These are phyloP conservation scores for Lipomyces mesembrius DNA, from an alignment of 805 yeast species.

Conservation along the genomic window DNA sequence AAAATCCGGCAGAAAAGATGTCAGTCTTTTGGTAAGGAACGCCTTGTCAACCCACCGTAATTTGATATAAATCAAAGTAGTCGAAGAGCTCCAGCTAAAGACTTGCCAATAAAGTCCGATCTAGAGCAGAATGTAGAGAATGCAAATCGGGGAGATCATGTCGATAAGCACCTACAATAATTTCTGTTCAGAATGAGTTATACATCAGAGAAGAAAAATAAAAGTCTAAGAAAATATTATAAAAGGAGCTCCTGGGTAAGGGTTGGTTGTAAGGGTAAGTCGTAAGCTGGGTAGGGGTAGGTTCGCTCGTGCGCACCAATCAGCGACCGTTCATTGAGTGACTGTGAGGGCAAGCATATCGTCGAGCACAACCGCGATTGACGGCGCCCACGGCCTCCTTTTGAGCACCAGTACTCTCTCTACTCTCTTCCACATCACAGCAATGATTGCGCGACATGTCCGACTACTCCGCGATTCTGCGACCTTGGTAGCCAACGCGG, in stretches of 20 bases:
- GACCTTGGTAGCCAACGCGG: neutral
- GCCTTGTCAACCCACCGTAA: constrained; percentile 23
- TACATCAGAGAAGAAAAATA: constrained; percentile 2
- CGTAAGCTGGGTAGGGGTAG: neutral
- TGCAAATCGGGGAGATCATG: constrained; percentile 6
- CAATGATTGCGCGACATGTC: constrained; percentile 31
- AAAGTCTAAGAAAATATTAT: neutral
- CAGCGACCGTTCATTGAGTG: constrained; percentile 5
- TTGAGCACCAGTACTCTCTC: neutral
- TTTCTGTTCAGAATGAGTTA: constrained; percentile 36
- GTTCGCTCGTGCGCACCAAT: constrained; percentile 6
- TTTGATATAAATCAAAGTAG: constrained; percentile 2
- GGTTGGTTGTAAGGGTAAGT: neutral
- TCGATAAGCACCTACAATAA: constrained; percentile 35
- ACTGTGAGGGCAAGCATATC: neutral
- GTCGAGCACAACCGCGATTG: neutral
- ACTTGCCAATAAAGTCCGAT: constrained; percentile 23
- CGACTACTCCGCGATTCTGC: constrained; percentile 20
- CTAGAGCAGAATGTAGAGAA: constrained; percentile 40
- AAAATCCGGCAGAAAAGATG: constrained; percentile 10
- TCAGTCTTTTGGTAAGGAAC: constrained; percentile 41
- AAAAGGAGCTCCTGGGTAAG: neutral
- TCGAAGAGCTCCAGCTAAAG: constrained; percentile 38
- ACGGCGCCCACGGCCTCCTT: neutral
- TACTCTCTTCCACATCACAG: neutral